phyloP scores from a whole-genome alignment of 768 basidiomycete species.

The Mycena vitilis region DNA sequence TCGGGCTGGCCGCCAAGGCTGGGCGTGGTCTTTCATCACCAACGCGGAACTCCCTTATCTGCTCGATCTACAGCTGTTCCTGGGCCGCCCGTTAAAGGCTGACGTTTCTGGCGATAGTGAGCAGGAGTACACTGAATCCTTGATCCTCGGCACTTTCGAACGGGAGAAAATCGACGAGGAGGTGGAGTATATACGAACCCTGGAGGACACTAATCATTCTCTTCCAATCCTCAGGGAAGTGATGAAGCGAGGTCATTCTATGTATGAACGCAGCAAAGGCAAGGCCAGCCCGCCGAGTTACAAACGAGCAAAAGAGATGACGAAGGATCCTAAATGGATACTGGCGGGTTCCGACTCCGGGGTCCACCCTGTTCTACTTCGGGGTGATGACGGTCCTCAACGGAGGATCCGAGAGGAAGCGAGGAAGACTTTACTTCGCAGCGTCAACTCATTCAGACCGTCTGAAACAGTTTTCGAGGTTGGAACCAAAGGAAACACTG shows the following conservation, averaged over 20 bases:
- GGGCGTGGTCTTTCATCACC: conserved; percentile 96
- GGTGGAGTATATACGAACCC: conserved; percentile 77
- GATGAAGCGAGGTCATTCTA: conserved; percentile 87
- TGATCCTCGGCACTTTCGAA: conserved; percentile 86
- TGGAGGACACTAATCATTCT: conserved; percentile 73
- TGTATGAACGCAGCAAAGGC: conserved; percentile 95
- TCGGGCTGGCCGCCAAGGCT: conserved; percentile 92
- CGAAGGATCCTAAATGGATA: conserved; percentile 77
- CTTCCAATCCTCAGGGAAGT: conserved; percentile 79
- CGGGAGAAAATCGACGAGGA: conserved; percentile 86
- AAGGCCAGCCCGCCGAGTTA: conserved; percentile 91
- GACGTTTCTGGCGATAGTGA: conserved; percentile 64
- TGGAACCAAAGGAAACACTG: conserved; percentile 74
- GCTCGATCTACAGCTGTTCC: conserved; percentile 92
- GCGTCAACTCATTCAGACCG: conserved; percentile 87
- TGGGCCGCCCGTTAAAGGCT: conserved; percentile 79
- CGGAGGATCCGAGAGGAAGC: conserved; percentile 61
- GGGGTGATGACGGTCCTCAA: conserved; percentile 50
- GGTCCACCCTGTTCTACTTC: conserved; percentile 77
- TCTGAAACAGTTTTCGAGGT: conserved; percentile 93
- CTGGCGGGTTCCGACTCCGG: conserved; percentile 72
- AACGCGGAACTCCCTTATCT: conserved; percentile 89
- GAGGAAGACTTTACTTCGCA: conserved; percentile 73
- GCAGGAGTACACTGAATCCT: conserved; percentile 73
- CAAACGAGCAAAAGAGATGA: conserved; percentile 89